Conservation (phyloP, 2,329 filamentous ascomycete genomes). For the Aspergillus quadricinctus region DNA sequence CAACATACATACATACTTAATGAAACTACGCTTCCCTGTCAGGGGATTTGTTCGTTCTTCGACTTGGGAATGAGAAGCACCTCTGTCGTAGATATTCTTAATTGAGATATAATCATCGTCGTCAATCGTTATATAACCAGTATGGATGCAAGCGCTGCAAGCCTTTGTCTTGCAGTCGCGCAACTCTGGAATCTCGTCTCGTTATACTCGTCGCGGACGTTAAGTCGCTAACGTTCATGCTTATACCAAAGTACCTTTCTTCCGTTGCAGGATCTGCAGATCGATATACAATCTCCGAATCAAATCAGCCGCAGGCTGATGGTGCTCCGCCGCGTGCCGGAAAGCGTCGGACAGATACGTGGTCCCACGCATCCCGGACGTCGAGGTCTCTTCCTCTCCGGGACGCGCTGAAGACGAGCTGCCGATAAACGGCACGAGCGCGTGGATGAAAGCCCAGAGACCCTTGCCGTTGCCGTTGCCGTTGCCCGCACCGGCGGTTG, state of each 20-base stretch:
- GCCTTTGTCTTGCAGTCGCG: too few species aligned
- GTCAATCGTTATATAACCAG: not conserved
- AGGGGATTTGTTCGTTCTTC: not conserved
- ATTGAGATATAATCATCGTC: not conserved
- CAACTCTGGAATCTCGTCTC: not conserved
- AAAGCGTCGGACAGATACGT: slow-evolving; percentile 14
- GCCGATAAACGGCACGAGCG: slow-evolving; percentile 3
- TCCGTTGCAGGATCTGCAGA: slow-evolving; percentile 19
- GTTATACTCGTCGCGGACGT: not conserved
- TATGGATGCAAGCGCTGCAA: not conserved
- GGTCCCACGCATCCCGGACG: not conserved
- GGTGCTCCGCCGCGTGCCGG: slow-evolving; percentile 22
- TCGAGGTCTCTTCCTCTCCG: not conserved
- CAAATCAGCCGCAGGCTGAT: slow-evolving; percentile 25
- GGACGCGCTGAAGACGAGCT: not conserved
- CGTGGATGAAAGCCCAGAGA: slow-evolving; percentile 4
- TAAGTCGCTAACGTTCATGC: not conserved
- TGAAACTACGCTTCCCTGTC: not conserved
- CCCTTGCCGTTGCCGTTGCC: not conserved
- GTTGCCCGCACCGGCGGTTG: not conserved
- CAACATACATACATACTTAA: not conserved
- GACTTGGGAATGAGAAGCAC: too few species aligned
- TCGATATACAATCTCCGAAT: slow-evolving; percentile 23
- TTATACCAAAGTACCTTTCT: not conserved
- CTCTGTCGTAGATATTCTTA: not conserved